These are phyloP conservation scores for Globisporangium mamillatum DNA, from an alignment of 352 stramenopile species.

Conservation along the genomic window DNA sequence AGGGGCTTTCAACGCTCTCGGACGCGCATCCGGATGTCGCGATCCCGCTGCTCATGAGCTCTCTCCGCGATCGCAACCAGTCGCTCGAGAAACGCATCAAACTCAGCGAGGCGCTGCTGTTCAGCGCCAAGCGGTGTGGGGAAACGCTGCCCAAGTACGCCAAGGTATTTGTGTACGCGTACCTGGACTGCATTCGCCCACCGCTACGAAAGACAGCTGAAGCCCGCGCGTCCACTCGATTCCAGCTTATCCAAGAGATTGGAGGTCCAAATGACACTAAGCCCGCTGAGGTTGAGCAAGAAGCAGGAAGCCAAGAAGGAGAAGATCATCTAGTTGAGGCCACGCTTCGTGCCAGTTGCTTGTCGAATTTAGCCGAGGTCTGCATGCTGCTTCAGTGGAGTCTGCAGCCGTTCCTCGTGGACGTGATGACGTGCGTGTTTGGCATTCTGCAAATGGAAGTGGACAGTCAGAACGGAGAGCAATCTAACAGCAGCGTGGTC, in stretches of 20 bases:
- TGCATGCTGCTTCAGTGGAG: constrained; percentile 70
- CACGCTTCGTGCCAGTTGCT: constrained; percentile 76
- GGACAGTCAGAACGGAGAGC: neutral
- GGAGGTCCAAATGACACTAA: neutral
- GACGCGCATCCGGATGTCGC: constrained; percentile 61
- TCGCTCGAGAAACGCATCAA: constrained; percentile 79
- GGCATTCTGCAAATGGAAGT: constrained; percentile 78
- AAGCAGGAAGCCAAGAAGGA: neutral
- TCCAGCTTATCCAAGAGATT: constrained; percentile 65
- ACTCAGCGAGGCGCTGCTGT: constrained; percentile 78
- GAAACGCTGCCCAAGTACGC: constrained; percentile 67
- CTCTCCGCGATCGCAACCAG: constrained; percentile 37
- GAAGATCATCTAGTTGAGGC: constrained; percentile 38
- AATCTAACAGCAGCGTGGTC: constrained; percentile 27
- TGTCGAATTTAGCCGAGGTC: constrained; percentile 88
- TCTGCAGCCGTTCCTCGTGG: constrained; percentile 62
- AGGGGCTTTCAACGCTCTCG: constrained; percentile 59
- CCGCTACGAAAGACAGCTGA: constrained; percentile 5
- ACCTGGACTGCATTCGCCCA: constrained; percentile 74
- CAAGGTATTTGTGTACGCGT: constrained; percentile 77
- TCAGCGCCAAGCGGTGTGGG: constrained; percentile 72
- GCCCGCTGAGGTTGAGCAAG: neutral
- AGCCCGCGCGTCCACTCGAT: constrained; percentile 13
- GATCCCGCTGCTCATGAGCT: constrained; percentile 61
- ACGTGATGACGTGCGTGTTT: constrained; percentile 78